Evolutionary conservation across 1,284 basidiomycete species (phyloP).

Genomic region (Ceratobasidium sp.): DNA sequence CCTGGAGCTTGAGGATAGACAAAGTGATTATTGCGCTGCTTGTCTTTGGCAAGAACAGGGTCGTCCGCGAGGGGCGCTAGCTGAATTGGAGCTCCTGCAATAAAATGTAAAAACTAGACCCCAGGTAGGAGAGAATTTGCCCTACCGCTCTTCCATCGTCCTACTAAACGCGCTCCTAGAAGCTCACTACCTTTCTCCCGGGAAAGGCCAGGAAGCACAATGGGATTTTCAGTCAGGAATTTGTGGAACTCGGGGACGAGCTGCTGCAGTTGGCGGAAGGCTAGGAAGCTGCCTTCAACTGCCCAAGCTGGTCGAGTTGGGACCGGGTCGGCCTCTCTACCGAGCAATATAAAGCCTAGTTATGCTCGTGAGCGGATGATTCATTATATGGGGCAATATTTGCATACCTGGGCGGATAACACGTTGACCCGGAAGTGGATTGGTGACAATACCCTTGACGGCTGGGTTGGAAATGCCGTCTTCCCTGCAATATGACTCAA

Average conservation of each 20-base stretch:
- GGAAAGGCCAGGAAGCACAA: slow-evolving; percentile 48
- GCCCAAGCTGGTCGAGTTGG: slow-evolving; percentile 60
- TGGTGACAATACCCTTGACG: slow-evolving; percentile 42
- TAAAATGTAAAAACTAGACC: slow-evolving; percentile 40
- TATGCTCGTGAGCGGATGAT: neutral
- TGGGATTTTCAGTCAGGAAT: slow-evolving; percentile 42
- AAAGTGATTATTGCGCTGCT: slow-evolving; percentile 61
- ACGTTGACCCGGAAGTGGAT: slow-evolving; percentile 45
- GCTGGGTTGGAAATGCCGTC: slow-evolving; percentile 47
- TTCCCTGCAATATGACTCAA: slow-evolving; percentile 38
- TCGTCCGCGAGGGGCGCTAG: slow-evolving; percentile 59
- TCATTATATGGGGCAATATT: neutral
- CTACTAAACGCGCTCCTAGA: slow-evolving; percentile 65
- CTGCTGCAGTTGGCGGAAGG: slow-evolving; percentile 61
- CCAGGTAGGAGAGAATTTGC: slow-evolving; percentile 32
- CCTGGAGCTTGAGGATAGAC: slow-evolving; percentile 52
- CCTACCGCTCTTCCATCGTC: slow-evolving; percentile 69
- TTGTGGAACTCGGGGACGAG: slow-evolving; percentile 44
- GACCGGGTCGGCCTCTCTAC: slow-evolving; percentile 54
- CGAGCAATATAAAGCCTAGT: slow-evolving; percentile 53
- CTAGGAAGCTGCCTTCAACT: slow-evolving; percentile 65
- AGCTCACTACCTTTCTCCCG: slow-evolving; percentile 60
- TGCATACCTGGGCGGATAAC: slow-evolving; percentile 48
- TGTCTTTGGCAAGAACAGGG: slow-evolving; percentile 55
- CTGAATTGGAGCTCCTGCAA: slow-evolving; percentile 58